Evolutionary conservation across 2,329 filamentous ascomycete species (phyloP).

Genomic region (Aureobasidium melanogenum): DNA sequence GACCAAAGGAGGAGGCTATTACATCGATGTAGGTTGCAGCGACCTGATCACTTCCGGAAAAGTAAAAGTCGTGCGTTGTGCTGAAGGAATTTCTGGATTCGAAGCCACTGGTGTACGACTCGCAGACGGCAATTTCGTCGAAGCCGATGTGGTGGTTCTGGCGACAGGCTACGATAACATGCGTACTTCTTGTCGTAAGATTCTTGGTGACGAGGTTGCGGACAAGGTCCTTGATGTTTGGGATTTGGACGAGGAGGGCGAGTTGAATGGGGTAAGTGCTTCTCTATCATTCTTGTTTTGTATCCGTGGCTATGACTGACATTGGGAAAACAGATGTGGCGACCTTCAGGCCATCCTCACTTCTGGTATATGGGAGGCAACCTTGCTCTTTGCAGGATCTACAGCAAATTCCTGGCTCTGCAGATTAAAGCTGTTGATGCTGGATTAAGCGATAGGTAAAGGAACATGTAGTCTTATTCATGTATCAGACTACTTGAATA

Average conservation of each 20-base stretch:
- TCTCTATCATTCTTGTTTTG: not conserved
- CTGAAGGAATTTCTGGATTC: slow-evolving; percentile 45
- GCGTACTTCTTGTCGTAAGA: slow-evolving; percentile 50
- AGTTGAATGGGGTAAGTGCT: slow-evolving; percentile 22
- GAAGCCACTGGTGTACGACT: slow-evolving; percentile 32
- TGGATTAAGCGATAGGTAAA: not conserved
- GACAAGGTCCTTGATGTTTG: slow-evolving; percentile 45
- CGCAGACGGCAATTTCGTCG: slow-evolving; percentile 46
- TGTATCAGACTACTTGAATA: too few relatives aligned
- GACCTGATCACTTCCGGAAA: slow-evolving; percentile 55
- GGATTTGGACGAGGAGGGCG: slow-evolving; percentile 31
- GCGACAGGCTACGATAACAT: slow-evolving; percentile 57
- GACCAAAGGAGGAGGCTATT: slow-evolving; percentile 58
- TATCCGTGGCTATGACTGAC: not conserved
- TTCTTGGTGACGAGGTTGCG: slow-evolving; percentile 54
- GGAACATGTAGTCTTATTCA: too few relatives aligned
- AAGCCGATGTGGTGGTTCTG: slow-evolving; percentile 53
- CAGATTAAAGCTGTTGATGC: slow-evolving; percentile 32
- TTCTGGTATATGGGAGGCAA: slow-evolving; percentile 35
- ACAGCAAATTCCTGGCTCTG: slow-evolving; percentile 29
- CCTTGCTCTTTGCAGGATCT: slow-evolving; percentile 27
- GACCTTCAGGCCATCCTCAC: slow-evolving; percentile 30
- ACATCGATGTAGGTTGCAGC: slow-evolving; percentile 59
- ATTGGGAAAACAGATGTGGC: slow-evolving; percentile 26
- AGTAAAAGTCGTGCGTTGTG: slow-evolving; percentile 48